phyloP scores from a whole-genome alignment of 169 alveolate genomes.

The Eimeria necatrix region DNA sequence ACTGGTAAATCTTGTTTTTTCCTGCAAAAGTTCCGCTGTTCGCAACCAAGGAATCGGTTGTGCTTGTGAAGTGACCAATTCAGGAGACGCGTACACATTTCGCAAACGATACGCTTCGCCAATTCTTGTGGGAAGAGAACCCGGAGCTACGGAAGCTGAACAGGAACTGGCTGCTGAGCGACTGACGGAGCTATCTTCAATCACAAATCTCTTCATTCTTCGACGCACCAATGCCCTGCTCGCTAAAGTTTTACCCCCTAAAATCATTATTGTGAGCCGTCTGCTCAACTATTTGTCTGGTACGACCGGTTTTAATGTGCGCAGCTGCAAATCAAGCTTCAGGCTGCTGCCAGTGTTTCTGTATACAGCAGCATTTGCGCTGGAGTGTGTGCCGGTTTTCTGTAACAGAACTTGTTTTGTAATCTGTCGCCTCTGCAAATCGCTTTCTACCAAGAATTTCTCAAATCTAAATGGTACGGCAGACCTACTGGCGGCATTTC shows the following conservation, averaged over 20 bases:
- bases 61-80: neutral
- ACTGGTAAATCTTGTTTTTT: no score
- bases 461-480: constrained; percentile 81
- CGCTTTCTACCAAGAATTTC: constrained; percentile 87
- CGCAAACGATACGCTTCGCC: constrained; percentile 86
- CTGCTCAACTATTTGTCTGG: neutral
- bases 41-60: neutral
- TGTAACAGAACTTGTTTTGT: constrained; percentile 89
- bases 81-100: constrained; percentile 78
- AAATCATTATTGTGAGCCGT: constrained; percentile 85
- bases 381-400: constrained; percentile 4
- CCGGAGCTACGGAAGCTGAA: constrained; percentile 93
- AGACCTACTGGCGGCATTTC: neutral
- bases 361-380: neutral
- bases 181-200: constrained; percentile 91
- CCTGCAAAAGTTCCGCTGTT: no score
- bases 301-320: neutral
- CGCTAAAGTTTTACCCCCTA: constrained; percentile 94
- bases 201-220: constrained; percentile 93
- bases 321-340: neutral
- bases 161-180: constrained; percentile 92
- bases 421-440: constrained; percentile 91
- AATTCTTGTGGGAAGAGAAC: constrained; percentile 92
- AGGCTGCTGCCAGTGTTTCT: neutral
- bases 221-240: constrained; percentile 93